phyloP scores from a whole-genome alignment of 495 filamentous ascomycete genomes.

The Podospora australis region DNA sequence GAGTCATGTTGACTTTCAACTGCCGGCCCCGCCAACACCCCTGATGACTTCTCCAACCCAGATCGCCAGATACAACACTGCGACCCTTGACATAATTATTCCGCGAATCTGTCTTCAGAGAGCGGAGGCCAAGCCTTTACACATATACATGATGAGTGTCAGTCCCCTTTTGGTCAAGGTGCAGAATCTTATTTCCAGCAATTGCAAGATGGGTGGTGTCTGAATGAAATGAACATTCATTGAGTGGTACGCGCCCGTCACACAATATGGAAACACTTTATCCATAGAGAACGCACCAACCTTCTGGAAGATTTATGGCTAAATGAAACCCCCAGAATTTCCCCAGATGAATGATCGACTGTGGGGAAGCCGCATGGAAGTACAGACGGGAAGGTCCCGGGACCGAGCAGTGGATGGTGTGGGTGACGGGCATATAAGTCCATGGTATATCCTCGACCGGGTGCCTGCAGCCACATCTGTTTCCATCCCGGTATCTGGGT shows the following conservation, averaged over 20 bases:
- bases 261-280: constrained; percentile 11
- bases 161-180: not conserved
- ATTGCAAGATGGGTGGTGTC: not conserved
- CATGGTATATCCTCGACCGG: not conserved
- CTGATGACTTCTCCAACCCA: not conserved
- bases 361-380: constrained; percentile 7
- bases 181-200: constrained; percentile 13
- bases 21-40: constrained; percentile 6
- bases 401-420: not conserved
- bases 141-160: not conserved
- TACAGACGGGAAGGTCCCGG: not conserved
- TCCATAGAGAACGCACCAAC: not conserved
- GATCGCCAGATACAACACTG: constrained; percentile 6
- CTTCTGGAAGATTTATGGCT: constrained; percentile 6
- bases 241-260: constrained; percentile 2
- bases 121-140: not conserved
- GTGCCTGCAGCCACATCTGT: not conserved
- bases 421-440: constrained; percentile 5
- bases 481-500: constrained; percentile 2
- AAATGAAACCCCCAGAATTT: constrained; percentile 9
- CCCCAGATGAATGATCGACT: not conserved
- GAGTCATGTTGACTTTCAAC: not conserved
- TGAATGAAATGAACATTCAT: not conserved
- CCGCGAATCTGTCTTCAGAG: constrained; percentile 4
- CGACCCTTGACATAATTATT: constrained; percentile 10